phyloP scores from a whole-genome alignment of 2,329 filamentous ascomycete species.

The Thermochaetoides dissita region DNA sequence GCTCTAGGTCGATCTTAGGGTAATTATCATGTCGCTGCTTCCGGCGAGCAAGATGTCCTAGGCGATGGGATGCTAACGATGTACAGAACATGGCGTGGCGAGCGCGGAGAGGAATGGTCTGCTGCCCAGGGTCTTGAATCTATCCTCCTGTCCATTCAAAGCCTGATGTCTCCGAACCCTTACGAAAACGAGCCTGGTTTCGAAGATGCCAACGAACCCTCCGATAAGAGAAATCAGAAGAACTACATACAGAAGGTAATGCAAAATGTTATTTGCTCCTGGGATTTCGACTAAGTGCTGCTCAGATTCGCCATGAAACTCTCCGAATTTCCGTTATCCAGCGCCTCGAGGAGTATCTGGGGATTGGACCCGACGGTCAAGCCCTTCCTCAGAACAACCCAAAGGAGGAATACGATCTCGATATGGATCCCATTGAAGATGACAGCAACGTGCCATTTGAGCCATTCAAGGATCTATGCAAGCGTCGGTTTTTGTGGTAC shows the following conservation, averaged over 20 bases:
- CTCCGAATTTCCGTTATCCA: conserved; percentile 76
- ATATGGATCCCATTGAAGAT: conserved; percentile 33
- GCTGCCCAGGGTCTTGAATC: conserved; percentile 91
- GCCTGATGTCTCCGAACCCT: conserved; percentile 82
- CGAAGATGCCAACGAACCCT: conserved; percentile 54
- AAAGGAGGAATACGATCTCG: conserved; percentile 31
- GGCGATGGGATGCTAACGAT: conserved; percentile 12
- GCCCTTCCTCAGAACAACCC: conserved; percentile 21
- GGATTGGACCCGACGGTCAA: conserved; percentile 41
- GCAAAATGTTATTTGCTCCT: background rate
- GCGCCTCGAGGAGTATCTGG: conserved; percentile 66
- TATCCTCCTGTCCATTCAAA: conserved; percentile 88
- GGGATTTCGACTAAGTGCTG: conserved; percentile 5
- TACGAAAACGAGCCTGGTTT: conserved; percentile 96
- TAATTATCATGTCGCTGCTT: conserved; percentile 27
- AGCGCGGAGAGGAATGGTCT: conserved; percentile 88
- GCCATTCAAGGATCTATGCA: conserved; percentile 80
- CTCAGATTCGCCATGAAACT: conserved; percentile 77
- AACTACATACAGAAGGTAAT: conserved; percentile 66
- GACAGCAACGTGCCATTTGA: conserved; percentile 52
- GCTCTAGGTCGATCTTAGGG: conserved; percentile 68
- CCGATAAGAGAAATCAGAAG: conserved; percentile 60
- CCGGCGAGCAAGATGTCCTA: background rate
- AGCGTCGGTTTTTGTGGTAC: conserved; percentile 90
- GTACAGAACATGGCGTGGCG: conserved; percentile 79